Evolutionary conservation across 352 stramenopile genomes (phyloP).

Genomic region (Phytopythium aichiense): DNA sequence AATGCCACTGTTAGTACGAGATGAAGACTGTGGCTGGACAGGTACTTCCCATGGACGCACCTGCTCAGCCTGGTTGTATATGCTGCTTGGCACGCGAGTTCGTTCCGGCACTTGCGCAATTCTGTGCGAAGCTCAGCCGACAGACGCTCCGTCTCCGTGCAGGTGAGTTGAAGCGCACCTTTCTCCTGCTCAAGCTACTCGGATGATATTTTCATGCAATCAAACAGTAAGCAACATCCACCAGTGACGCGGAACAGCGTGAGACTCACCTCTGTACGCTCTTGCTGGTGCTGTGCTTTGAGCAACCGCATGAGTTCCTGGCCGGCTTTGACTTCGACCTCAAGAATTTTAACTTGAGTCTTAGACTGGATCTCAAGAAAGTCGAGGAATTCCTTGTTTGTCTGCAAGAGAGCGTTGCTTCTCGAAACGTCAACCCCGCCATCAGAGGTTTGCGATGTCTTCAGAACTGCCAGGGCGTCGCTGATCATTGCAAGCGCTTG

Average conservation of each 20-base stretch:
- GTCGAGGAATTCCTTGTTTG: constrained; percentile 32
- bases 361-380: constrained; percentile 38
- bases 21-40: not conserved
- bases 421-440: not conserved
- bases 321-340: constrained; percentile 53
- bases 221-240: not conserved
- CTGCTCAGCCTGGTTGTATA: constrained; percentile 38
- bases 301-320: constrained; percentile 58
- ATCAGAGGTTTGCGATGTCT: not conserved
- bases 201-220: not conserved
- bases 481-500: constrained; percentile 30
- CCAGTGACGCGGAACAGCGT: not conserved
- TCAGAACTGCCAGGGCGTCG: constrained; percentile 10
- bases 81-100: constrained; percentile 50
- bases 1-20: not conserved
- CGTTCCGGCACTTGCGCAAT: constrained; percentile 40
- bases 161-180: constrained; percentile 28
- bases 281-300: constrained; percentile 48
- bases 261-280: constrained; percentile 27
- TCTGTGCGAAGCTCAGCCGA: constrained; percentile 39
- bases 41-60: constrained; percentile 14
- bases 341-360: constrained; percentile 48
- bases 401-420: not conserved
- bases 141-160: constrained; percentile 39
- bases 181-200: constrained; percentile 49